phyloP scores from a whole-genome alignment of 2,329 filamentous ascomycete genomes.

The Pseudocercospora vitis region DNA sequence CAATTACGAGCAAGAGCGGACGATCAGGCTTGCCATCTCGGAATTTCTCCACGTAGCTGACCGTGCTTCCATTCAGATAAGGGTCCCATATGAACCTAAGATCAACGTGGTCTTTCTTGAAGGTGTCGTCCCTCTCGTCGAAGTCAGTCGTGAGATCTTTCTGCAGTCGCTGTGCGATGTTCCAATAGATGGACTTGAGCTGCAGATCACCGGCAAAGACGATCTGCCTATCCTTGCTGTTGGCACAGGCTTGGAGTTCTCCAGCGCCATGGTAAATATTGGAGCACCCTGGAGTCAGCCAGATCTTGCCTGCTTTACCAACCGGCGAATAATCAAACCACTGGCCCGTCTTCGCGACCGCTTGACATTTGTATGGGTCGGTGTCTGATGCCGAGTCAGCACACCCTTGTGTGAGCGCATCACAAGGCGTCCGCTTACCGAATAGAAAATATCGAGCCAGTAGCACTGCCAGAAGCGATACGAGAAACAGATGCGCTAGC shows the following conservation, averaged over 20 bases:
- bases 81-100: conserved; percentile 65
- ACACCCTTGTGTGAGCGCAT: neutral
- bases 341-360: conserved; percentile 53
- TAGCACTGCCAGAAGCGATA: conserved; percentile 11
- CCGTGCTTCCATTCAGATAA: conserved; percentile 56
- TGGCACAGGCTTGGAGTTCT: conserved; percentile 57
- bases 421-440: conserved; percentile 4
- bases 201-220: conserved; percentile 63
- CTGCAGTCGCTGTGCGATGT: conserved; percentile 53
- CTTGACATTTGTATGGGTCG: conserved; percentile 57
- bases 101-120: conserved; percentile 47
- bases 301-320: conserved; percentile 32
- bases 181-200: conserved; percentile 62
- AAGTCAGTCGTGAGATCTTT: conserved; percentile 30
- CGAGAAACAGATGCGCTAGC: conserved; percentile 2
- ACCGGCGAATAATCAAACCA: conserved; percentile 47
- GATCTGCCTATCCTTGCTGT: conserved; percentile 46
- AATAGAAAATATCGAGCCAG: conserved; percentile 10
- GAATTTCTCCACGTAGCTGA: conserved; percentile 45
- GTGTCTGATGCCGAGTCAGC: conserved; percentile 10
- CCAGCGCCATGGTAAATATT: conserved; percentile 55
- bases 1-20: conserved; percentile 53
- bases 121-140: conserved; percentile 43
- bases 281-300: conserved; percentile 62
- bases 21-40: conserved; percentile 26